Conservation (phyloP, 73 alveolate genomes). For the Symbiodinium natans region DNA sequence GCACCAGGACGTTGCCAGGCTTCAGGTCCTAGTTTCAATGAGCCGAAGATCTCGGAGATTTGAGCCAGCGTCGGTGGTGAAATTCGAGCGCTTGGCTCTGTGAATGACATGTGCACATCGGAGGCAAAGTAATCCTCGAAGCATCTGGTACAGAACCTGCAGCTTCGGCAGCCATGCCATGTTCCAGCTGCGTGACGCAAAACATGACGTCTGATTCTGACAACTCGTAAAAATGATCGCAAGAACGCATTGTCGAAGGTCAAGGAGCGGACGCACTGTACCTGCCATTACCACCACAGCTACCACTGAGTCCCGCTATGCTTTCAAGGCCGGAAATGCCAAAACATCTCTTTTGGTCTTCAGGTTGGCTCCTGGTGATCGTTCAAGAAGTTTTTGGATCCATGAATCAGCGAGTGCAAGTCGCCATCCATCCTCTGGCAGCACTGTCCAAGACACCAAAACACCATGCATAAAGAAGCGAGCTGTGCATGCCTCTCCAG, state of each 20-base stretch:
- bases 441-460: background rate
- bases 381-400: conserved; percentile 19
- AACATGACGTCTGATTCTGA: no score
- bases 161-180: background rate
- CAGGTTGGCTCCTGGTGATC: conserved; percentile 40
- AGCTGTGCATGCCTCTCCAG: conserved; percentile 28
- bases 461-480: background rate
- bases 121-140: conserved; percentile 56
- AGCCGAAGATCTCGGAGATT: no score
- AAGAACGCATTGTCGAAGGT: no score
- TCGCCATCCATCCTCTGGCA: conserved; percentile 78
- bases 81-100: conserved; percentile 8
- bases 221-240: no score
- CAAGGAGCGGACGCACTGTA: conserved; percentile 33
- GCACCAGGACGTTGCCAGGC: conserved; percentile 63
- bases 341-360: no score
- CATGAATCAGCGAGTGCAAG: conserved; percentile 59
- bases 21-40: conserved; percentile 54
- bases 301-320: no score
- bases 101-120: conserved; percentile 56
- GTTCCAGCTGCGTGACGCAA: no score
- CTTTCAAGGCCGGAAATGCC: no score
- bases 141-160: conserved; percentile 55
- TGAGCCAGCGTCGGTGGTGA: no score
- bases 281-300: conserved; percentile 3